Base-by-base conservation (phyloP, 805 yeast species). In the Monosporozyma siamensis region DNA sequence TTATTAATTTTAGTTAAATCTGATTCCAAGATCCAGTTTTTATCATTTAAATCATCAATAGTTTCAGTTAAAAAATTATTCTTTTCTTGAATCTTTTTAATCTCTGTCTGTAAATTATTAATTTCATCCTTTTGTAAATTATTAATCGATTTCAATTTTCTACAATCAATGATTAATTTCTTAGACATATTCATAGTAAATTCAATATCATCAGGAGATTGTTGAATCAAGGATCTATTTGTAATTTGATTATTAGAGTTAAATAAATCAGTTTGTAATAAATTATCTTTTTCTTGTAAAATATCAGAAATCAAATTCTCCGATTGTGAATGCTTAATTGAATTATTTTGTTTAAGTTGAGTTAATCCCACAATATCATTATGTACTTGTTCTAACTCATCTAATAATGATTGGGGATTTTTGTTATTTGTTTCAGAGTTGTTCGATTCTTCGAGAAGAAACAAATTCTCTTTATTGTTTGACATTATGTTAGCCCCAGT, bases 101-200 rank as follows among this genome's bases (percentile, higher is more conserved):
- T 47, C n/a, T 31, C 32, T 9, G 15, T 14, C 14, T 27, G 41
- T 5, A 43, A 15, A 4, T 37, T 18, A 22, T 34, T 25, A 5
- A 49, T 36, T n/a, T 39, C 44, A 7, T 40, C 17, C 7, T 38
- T 40, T 48, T 70, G 66, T 48, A 62, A 64, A 41, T 69, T 69
- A 55, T 75, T 78, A 45, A 81, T 86, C 21, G 82, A 79, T 42
- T 77, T 80, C 43, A 83, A 66, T 47, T 81, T 70, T 50, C 89
- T 73, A 53, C 88, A 82, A 58, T 84, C 87, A 35, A 72, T 65
- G 14, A 83, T 68, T 48, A 83, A 64, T 44, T 80, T 81, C 52
- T 83, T 90, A 62, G 86, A 79, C 43, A 83, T 61, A 4, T 83
- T 86, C 44, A 82, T 82, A 12, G 82, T 78, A 55, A 82, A 82